Percentiles rank a stretch among this genome's conserved stretches.
phyloP scores from a whole-genome alignment of 495 filamentous ascomycete genomes.

The Aspergillus haitiensis region DNA sequence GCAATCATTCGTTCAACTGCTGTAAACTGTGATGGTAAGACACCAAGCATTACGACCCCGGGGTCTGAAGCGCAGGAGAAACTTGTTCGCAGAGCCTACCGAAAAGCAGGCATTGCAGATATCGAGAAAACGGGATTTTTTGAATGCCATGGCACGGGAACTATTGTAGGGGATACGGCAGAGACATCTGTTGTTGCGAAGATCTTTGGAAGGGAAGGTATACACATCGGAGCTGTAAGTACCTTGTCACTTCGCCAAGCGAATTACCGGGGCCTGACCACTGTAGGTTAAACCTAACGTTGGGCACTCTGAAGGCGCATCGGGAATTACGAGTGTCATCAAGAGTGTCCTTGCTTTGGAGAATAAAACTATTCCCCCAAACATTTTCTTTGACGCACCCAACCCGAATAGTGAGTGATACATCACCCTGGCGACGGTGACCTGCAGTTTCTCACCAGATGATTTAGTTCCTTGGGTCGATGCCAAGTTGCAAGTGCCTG shows the following conservation, averaged over 20 bases:
- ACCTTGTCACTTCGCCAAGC: neutral
- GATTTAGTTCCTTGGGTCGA: constrained; percentile 29
- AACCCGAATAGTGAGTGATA: constrained; percentile 29
- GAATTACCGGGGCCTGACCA: neutral
- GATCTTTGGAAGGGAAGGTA: constrained; percentile 15
- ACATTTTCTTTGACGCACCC: constrained; percentile 30
- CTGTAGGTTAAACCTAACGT: constrained; percentile 40
- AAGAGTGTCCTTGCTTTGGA: constrained; percentile 38
- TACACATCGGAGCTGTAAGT: constrained; percentile 27
- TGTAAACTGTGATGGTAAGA: constrained; percentile 41
- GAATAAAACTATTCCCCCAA: constrained; percentile 36
- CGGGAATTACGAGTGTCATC: constrained; percentile 37
- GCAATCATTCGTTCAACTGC: constrained; percentile 43
- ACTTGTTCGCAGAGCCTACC: constrained; percentile 29
- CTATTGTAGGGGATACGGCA: constrained; percentile 31
- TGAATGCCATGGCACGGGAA: constrained; percentile 47
- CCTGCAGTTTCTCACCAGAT: constrained; percentile 25
- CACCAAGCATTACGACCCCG: constrained; percentile 8
- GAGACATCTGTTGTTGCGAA: constrained; percentile 29
- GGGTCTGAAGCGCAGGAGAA: constrained; percentile 19
- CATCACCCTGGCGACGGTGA: constrained; percentile 33
- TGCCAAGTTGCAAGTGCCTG: constrained; percentile 28
- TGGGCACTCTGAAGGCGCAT: constrained; percentile 42
- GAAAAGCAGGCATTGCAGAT: constrained; percentile 24
- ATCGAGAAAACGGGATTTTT: constrained; percentile 24